phyloP scores from a whole-genome alignment of 192 early-diverging fungal genomes.

The Linnemannia hyalina region DNA sequence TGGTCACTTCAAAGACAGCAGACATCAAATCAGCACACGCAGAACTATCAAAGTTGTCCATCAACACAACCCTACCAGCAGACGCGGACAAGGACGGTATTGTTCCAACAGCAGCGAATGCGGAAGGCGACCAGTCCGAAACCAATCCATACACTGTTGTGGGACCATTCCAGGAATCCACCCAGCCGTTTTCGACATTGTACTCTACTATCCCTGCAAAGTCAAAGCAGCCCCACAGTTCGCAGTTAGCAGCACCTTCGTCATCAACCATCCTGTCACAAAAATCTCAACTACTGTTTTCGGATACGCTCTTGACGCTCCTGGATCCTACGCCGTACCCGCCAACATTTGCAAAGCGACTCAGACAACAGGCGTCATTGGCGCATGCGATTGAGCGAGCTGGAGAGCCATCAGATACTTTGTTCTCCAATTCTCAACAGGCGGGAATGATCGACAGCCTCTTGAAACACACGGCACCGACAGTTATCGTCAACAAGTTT shows the following conservation, averaged over 20 bases:
- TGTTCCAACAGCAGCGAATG: not conserved
- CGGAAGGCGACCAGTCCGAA: not conserved
- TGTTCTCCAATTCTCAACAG: conserved; percentile 35
- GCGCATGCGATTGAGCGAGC: conserved; percentile 31
- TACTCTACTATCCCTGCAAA: conserved; percentile 23
- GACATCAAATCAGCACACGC: not conserved
- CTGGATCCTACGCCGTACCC: conserved; percentile 27
- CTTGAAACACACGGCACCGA: conserved; percentile 31
- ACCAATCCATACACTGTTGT: conserved; percentile 38
- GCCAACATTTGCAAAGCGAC: conserved; percentile 2
- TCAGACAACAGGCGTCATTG: conserved; percentile 18
- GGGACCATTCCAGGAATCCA: conserved; percentile 24
- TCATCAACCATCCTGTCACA: conserved; percentile 27
- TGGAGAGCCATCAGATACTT: conserved; percentile 29
- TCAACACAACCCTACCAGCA: conserved; percentile 1
- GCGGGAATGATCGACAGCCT: conserved; percentile 36
- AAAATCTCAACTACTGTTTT: conserved; percentile 36
- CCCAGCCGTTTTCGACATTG: conserved; percentile 27
- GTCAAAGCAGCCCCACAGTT: not conserved
- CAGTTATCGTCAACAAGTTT: conserved; percentile 43
- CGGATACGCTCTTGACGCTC: conserved; percentile 34
- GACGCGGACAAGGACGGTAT: not conserved
- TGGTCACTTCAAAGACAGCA: not conserved
- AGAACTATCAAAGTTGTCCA: conserved; percentile 3
- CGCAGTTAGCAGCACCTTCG: not conserved